Base-by-base conservation (phyloP, 106 monocot species). In the Cymbidium sinense region DNA sequence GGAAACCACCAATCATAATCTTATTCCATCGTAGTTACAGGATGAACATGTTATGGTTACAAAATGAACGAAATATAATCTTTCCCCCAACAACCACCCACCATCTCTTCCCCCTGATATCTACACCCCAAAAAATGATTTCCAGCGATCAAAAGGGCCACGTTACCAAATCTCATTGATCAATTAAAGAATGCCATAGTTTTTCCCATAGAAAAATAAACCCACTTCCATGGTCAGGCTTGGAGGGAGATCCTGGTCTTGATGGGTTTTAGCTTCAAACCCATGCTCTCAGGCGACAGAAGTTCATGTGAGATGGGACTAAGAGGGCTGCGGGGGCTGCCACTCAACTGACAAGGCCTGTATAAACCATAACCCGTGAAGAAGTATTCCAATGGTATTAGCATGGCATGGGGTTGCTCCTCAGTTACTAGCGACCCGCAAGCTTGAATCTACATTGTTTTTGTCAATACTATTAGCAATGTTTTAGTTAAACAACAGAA, bases 371-470 rank as follows among this genome's bases (percentile, higher is more conserved):
- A 96, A 6, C 91, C 93, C 87, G 89, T 87, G 23, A 96, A 61
- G 84, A 93, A 93, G 72, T 87, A 91, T 74, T 96, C 96, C 77
- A 96, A 61, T 0, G 96, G 96, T 70, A 96, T 86, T 67, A 89
- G 74, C 96, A 96, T 96, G 11, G 96, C 93, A 54, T 91, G 89
- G 7, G 93, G 93, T 58, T 96, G 96, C 84, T 96, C 96, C 72
- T 96, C 96, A 2, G 96, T 96, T 75, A 96, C 96, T 30, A 96
- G 34, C 3, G 96, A 96, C 3, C 96, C 96, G 76, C 96, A 96
- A 74, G 91, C 86, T 50, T 91, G 91, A 70, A 96, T 90, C 96
- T 96, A 89, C 43, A 73, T 43, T 28, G 9, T 71, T 71, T 36
- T 71, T n/a, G 6, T 8, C 9, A 9, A 9, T 47, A 13, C 47